Evolutionary conservation across 352 stramenopile species (phyloP).

Genomic region (Phytophthora pini): DNA sequence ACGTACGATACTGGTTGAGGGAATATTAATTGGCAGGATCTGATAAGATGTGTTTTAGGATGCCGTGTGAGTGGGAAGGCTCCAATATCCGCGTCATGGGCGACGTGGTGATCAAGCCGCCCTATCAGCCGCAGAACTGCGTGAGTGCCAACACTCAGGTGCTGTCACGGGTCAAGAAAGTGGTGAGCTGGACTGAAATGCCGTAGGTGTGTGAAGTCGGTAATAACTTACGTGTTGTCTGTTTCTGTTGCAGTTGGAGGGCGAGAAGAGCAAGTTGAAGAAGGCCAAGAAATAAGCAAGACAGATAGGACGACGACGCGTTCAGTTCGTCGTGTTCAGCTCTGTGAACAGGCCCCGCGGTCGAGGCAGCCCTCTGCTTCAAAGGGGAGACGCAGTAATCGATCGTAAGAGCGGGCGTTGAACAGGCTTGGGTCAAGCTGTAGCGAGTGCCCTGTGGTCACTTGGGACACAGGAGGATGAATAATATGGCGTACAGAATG

Average conservation of each 20-base stretch:
- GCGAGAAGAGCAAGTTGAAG: slow-evolving; percentile 77
- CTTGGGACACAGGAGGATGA: slow-evolving; percentile 14
- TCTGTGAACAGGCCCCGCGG: slow-evolving; percentile 18
- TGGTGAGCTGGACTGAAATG: slow-evolving; percentile 53
- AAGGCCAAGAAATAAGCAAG: slow-evolving; percentile 56
- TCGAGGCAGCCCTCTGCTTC: slow-evolving; percentile 36
- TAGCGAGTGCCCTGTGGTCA: slow-evolving; percentile 28
- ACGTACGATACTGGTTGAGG: slow-evolving; percentile 53
- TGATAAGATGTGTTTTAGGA: slow-evolving; percentile 46
- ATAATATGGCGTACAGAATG: slow-evolving; percentile 13
- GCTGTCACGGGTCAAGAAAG: slow-evolving; percentile 85
- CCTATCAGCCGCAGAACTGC: slow-evolving; percentile 84
- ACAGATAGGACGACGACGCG: slow-evolving; percentile 3
- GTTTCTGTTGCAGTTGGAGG: slow-evolving; percentile 52
- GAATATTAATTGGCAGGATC: neutral
- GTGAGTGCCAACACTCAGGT: slow-evolving; percentile 75
- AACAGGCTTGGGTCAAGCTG: slow-evolving; percentile 13
- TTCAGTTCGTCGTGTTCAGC: slow-evolving; percentile 19
- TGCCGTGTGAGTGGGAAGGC: slow-evolving; percentile 87
- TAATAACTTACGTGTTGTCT: neutral
- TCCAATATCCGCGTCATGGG: slow-evolving; percentile 87
- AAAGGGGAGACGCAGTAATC: slow-evolving; percentile 27
- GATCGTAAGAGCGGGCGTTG: slow-evolving; percentile 20
- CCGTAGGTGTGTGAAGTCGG: neutral
- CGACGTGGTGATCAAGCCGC: slow-evolving; percentile 85